Base-by-base conservation (phyloP, 208 protist genomes). In the Naegleria lovaniensis region DNA sequence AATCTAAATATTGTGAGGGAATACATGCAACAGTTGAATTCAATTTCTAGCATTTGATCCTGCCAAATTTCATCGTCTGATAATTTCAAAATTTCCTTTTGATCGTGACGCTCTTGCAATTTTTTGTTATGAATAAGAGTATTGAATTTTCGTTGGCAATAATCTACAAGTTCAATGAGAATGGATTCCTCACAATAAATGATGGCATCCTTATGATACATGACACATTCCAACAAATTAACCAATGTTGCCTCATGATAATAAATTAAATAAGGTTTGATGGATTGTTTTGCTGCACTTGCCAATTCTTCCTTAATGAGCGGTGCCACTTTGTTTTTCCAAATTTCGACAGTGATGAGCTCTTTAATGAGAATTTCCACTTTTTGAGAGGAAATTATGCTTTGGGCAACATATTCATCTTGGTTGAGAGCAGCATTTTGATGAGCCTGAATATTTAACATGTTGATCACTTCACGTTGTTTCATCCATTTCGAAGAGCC, bases 391-490 rank as follows among this genome's bases (percentile, higher is more conserved):
- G 43, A 48, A 39, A 58, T 88, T 22, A 88, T 38, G 0, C 16
- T 13, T 88, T 88, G n/a, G 16, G 22, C 43, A 58, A 88, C 25
- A 38, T 58, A 88, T 88, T 88, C 85, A 58, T 88, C 85, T 88
- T 88, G 85, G 19, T 58, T 58, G 0, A 51, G 16, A 29, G n/a
- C n/a, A 16, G 43, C 85, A 58, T 88, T n/a, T 51, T 58, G 39
- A 58, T 88, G 85, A 16, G 85, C 85, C 36, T 88, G 85, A 88
- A 88, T 58, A 58, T 88, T 88, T 0, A 88, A 29, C 40, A 29
- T 48, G 15, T 88, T 43, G 38, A 88, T 38, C 0, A 38, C 25
- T 38, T 58, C 29, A 58, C 41, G 7, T 36, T 88, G 85, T 88
- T 88, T 88, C 85, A 88, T 88, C 85, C 85, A 88, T 39, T 43